Evolutionary conservation across 1,139 yeast genomes (phyloP), one percentile per base, ranked within the genome.

Genomic region (Sugiyamaella japonica): DNA sequence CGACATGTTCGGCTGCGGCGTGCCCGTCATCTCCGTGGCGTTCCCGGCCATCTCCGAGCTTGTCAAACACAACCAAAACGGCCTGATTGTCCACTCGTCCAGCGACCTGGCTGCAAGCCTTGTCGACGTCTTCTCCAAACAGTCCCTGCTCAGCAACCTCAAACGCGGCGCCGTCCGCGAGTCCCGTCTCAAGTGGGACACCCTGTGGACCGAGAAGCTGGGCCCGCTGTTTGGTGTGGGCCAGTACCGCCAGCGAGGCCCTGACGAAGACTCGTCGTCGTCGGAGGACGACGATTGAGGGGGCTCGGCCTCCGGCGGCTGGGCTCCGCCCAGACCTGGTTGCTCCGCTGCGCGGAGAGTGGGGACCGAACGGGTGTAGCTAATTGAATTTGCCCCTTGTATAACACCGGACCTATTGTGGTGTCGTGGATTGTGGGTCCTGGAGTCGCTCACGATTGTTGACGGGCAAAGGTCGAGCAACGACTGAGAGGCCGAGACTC

Each of bases 1-100:
- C 7, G 99, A 93, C 66, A 85, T 93, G 80, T 91, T 91, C 75
- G 99, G 99, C 0, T 89, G 95, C 60, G 99, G 99, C 0, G 75
- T 93, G 7, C 99, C 99, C 1, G 98, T 90, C 0, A 76, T 91
- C 2, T 83, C 97, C 0, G 74, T 91, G 54, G 74, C 77, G 40
- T 93, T 88, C 68, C 84, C 86, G 0, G 95, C 96, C 9, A 56
- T 69, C 7, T 60, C 60, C 1, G 75, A 72, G 45, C 61, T 73
- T 15, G 68, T 73, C 3, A 69, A 72, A 48, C 75, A 76, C 50
- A 73, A 71, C 36, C 68, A 64, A 34, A 79, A 81, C 64, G 83
- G 85, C 1, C 59, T 76, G 42, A 68, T 73, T 36, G 78, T 80
- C 48, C 61, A 67, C 0, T 75, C 74, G 49, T 68, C 80, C 1